Evolutionary conservation across 2,329 filamentous ascomycete genomes (phyloP), one percentile per base, ranked within the genome.

Genomic region (Tolypocladium capitatum): DNA sequence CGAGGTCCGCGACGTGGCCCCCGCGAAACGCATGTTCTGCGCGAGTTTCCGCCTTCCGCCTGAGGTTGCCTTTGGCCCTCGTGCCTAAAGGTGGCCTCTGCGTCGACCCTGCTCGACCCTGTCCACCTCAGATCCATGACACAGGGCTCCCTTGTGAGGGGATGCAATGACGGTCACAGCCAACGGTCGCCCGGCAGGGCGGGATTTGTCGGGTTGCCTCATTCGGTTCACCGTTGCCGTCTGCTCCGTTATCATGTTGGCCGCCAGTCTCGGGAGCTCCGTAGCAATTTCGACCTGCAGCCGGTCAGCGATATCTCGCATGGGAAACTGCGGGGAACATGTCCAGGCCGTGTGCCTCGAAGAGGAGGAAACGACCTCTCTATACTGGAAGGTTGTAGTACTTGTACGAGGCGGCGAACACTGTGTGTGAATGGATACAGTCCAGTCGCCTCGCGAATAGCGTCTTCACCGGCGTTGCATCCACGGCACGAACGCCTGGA

Each of bases 11-110:
- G 81, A 94, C 55, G 92, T 98, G 48, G 86, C 89, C 49, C 92
- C 92, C 5, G 84, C 87, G 60, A 98, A 98, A 74, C 79, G 84
- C 61, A 96, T 96, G 90, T 97, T 91, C 65, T 97, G 92, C 64
- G 91, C 88, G 30, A 94, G 81, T 55, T 97, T 98, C 67, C 79
- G 89, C 52, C 62, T 98, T 51, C 92, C 92, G 2, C 67, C 72
- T 32, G 81, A 86, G 57, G 86, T 96, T 6, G 92, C 90, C 14
- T 96, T 95, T 68, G 73, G 76, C 24, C 53, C 67, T 43, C 60
- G 61, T 44, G 51, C 52, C 21, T 48, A 28, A 45, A n/a, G 8
- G 24, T 16, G 9, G 24, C 24, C 14, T 18, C 38, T 4, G 46
- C 24, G 21, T 47, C 18, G 21, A 35, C 20, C 5, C 33, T 21